A percentile compares a stretch with the other conserved stretches of the same genome.
Evolutionary conservation across 2,329 filamentous ascomycete species (phyloP).

Genomic region (Conoideocrella luteorostrata): DNA sequence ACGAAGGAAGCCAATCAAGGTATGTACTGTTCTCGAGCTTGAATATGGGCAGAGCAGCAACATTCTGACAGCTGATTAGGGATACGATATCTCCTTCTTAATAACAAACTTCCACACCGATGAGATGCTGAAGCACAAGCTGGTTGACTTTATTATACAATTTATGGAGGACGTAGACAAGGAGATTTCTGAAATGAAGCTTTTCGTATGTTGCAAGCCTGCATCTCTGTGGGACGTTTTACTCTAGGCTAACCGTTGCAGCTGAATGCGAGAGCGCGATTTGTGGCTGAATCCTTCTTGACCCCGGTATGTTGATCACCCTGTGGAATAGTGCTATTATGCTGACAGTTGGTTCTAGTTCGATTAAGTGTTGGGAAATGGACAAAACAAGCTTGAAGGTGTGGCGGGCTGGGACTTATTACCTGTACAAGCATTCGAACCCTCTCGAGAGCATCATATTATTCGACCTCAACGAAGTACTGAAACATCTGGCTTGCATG

Average conservation of each 20-base stretch:
- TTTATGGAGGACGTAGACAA: conserved; percentile 99
- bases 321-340: background rate
- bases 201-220: conserved; percentile 74
- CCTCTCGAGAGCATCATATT: background rate
- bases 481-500: background rate
- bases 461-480: background rate
- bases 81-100: conserved; percentile 97
- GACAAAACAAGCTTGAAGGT: background rate
- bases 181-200: conserved; percentile 99
- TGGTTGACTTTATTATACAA: conserved; percentile 98
- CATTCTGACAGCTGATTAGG: conserved; percentile 42
- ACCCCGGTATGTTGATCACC: conserved; percentile 60
- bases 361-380: conserved; percentile 17
- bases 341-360: conserved; percentile 20
- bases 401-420: background rate
- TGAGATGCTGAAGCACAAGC: conserved; percentile 97
- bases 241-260: conserved; percentile 30
- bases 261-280: conserved; percentile 94
- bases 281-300: conserved; percentile 96
- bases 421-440: background rate
- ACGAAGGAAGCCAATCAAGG: conserved; percentile 90
- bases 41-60: background rate
- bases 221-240: background rate
- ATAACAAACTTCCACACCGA: conserved; percentile 99
- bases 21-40: conserved; percentile 32